These are phyloP conservation scores for Oryza officinalis DNA, from an alignment of 176 grass and related monocot species.

Conservation along the genomic window DNA sequence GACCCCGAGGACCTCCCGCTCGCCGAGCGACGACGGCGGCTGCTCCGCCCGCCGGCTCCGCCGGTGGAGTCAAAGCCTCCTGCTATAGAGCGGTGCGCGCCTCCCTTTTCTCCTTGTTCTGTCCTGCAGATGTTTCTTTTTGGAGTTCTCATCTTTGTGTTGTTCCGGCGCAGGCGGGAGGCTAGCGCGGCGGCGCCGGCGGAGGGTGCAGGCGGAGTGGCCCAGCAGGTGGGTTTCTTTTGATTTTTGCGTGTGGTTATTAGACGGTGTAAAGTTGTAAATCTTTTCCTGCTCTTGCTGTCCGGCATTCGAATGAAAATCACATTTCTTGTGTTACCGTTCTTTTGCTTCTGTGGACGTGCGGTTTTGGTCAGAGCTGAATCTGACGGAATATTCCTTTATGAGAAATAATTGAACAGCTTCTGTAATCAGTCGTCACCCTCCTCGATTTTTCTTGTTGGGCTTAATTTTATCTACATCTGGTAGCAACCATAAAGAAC, in stretches of 20 bases:
- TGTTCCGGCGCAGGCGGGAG: slow-evolving; percentile 29
- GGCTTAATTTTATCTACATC: neutral
- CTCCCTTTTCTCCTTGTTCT: neutral
- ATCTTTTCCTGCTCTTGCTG: neutral
- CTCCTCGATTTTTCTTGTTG: neutral
- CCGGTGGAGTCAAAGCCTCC: neutral
- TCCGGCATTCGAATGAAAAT: neutral
- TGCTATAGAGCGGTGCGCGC: slow-evolving; percentile 16
- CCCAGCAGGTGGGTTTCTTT: neutral
- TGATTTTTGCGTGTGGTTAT: neutral
- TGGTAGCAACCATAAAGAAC: neutral
- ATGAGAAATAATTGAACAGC: neutral
- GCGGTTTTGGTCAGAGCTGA: neutral
- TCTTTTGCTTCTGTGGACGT: neutral
- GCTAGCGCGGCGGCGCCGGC: neutral
- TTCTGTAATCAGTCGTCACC: neutral
- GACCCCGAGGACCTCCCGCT: slow-evolving; percentile 24
- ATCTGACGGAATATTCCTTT: neutral
- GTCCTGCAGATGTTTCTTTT: neutral
- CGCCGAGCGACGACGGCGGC: neutral
- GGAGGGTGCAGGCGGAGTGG: neutral
- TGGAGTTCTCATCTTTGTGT: slow-evolving; percentile 10
- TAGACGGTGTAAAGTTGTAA: neutral
- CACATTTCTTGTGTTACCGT: neutral
- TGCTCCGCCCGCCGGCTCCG: neutral